Evolutionary conservation across 2,329 filamentous ascomycete genomes (phyloP).

Genomic region (Arthrinium phaeospermum): DNA sequence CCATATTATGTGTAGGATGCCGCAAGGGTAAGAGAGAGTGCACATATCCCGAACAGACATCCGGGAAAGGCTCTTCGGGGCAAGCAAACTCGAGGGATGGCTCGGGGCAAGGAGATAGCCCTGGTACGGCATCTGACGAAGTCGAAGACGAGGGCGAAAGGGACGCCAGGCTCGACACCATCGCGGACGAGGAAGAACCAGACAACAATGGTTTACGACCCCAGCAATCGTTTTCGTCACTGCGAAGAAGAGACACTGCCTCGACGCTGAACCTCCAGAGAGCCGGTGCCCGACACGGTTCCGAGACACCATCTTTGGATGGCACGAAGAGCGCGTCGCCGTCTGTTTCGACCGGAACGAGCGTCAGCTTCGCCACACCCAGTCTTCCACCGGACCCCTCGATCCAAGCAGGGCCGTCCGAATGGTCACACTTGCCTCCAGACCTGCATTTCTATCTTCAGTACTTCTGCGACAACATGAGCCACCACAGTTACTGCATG

Average conservation of each 20-base stretch:
- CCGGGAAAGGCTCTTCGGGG: slow-evolving; percentile 45
- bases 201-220: slow-evolving; percentile 33
- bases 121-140: slow-evolving; percentile 60
- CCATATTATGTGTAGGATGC: slow-evolving; percentile 64
- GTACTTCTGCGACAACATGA: slow-evolving; percentile 80
- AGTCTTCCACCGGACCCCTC: slow-evolving; percentile 39
- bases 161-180: slow-evolving; percentile 54
- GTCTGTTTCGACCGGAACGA: slow-evolving; percentile 53
- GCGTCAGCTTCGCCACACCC: slow-evolving; percentile 42
- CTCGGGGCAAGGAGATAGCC: slow-evolving; percentile 50
- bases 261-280: slow-evolving; percentile 45
- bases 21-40: slow-evolving; percentile 92
- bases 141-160: slow-evolving; percentile 50
- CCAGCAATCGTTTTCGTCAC: slow-evolving; percentile 30
- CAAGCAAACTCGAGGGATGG: slow-evolving; percentile 46
- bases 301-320: slow-evolving; percentile 60
- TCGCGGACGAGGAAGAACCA: slow-evolving; percentile 60
- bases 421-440: slow-evolving; percentile 65
- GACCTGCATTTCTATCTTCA: slow-evolving; percentile 80
- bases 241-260: slow-evolving; percentile 45
- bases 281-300: slow-evolving; percentile 49
- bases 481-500: slow-evolving; percentile 81
- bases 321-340: slow-evolving; percentile 59
- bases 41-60: slow-evolving; percentile 78
- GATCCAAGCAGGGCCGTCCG: slow-evolving; percentile 38